Conservation (phyloP, 805 yeast genomes). For the Komagataella populi region DNA sequence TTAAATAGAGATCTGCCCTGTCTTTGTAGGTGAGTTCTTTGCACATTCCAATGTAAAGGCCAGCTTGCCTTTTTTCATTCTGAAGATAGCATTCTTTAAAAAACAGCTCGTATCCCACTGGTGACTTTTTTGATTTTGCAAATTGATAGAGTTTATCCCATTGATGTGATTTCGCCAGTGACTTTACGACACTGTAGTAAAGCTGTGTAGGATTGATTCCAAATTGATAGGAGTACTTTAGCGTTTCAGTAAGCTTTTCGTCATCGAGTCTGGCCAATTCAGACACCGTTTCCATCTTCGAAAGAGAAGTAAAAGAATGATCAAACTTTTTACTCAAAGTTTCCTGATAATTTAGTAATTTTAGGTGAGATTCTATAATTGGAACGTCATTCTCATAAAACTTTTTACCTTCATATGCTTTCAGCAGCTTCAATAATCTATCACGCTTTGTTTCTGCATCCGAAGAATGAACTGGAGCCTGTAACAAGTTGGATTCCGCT, state of each 20-base stretch:
- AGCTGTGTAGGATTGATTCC: constrained; percentile 43
- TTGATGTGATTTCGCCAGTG: constrained; percentile 29
- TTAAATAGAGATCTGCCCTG: constrained; percentile 33
- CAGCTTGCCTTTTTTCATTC: constrained; percentile 47
- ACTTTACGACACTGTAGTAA: constrained; percentile 38
- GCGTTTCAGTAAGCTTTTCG: constrained; percentile 31
- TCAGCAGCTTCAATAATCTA: constrained; percentile 8
- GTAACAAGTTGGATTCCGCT: constrained; percentile 24
- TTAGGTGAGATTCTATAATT: constrained; percentile 29
- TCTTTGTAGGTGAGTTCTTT: constrained; percentile 27
- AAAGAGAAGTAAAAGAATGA: constrained; percentile 22
- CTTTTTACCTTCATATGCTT: constrained; percentile 3
- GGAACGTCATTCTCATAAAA: constrained; percentile 20
- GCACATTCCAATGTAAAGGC: constrained; percentile 43
- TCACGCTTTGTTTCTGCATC: constrained; percentile 7
- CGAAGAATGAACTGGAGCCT: background rate
- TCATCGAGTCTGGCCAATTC: constrained; percentile 35
- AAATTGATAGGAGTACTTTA: constrained; percentile 26
- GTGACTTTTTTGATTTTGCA: constrained; percentile 39
- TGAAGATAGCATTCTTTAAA: constrained; percentile 36
- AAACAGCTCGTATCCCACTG: constrained; percentile 61
- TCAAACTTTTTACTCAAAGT: constrained; percentile 27
- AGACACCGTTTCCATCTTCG: constrained; percentile 34
- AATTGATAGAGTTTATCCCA: constrained; percentile 45
- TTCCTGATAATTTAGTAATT: constrained; percentile 28